Conservation (phyloP, 306 rosid genomes). For the Vachellia pachyceras region DNA sequence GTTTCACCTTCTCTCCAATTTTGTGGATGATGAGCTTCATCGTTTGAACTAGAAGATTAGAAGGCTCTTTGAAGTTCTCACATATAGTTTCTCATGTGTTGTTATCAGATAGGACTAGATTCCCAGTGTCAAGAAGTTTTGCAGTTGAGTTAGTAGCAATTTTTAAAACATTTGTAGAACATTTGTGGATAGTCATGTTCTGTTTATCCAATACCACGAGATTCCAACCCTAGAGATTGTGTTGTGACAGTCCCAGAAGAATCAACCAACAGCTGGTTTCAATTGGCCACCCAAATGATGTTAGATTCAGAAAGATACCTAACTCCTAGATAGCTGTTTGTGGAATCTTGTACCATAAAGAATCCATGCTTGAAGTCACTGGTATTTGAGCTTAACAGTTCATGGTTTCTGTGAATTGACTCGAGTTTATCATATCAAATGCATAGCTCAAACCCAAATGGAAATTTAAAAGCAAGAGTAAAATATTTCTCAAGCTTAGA, state of each 20-base stretch:
- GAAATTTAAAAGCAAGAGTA: not conserved
- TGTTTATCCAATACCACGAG: constrained; percentile 29
- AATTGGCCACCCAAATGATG: constrained; percentile 25
- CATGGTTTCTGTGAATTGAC: not conserved
- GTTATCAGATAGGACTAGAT: constrained; percentile 9
- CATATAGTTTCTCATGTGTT: not conserved
- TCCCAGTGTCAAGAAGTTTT: constrained; percentile 39
- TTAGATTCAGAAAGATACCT: constrained; percentile 24
- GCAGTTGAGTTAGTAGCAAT: constrained; percentile 27
- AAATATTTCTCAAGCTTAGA: not conserved
- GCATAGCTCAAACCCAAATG: not conserved
- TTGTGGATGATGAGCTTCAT: not conserved
- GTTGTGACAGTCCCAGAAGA: constrained; percentile 22
- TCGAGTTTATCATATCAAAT: not conserved
- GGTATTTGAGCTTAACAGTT: not conserved
- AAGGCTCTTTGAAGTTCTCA: constrained; percentile 38
- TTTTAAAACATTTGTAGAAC: constrained; percentile 35
- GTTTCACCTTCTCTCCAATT: not conserved
- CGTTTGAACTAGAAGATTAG: not conserved
- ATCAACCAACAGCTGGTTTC: constrained; percentile 26
- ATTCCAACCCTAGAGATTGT: not conserved
- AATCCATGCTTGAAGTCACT: constrained; percentile 40
- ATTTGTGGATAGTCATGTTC: constrained; percentile 22
- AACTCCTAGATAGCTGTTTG: constrained; percentile 33
- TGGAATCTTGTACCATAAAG: constrained; percentile 32